Percentiles rank a stretch among this genome's conserved stretches.
Conservation (phyloP, 345 rosid genomes). For the Eucalyptus sp. region DNA sequence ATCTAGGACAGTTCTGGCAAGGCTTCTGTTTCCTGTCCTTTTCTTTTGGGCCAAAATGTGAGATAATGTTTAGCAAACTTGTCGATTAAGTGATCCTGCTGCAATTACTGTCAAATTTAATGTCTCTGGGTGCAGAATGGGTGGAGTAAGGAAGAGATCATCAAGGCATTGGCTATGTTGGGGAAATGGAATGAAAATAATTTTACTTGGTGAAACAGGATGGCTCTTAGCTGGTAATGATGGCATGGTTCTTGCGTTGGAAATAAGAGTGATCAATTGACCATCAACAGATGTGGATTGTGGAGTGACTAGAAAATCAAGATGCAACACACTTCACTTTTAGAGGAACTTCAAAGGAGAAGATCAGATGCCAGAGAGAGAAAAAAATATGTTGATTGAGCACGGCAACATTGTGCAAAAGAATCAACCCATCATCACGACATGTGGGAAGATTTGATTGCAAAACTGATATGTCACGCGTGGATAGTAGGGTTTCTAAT, state of each 20-base stretch:
- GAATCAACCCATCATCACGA: background rate
- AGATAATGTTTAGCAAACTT: background rate
- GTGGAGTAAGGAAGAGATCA: background rate
- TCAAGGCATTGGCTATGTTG: background rate
- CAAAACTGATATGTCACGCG: background rate
- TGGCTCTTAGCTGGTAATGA: background rate
- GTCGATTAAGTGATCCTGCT: background rate
- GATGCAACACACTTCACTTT: background rate
- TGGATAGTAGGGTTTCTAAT: background rate
- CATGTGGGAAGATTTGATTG: background rate
- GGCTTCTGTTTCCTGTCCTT: background rate
- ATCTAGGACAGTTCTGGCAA: background rate
- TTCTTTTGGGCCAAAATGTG: background rate
- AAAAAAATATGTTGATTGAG: background rate
- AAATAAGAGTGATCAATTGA: background rate
- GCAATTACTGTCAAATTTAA: background rate
- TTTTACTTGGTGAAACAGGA: background rate
- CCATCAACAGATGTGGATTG: background rate
- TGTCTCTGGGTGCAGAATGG: background rate
- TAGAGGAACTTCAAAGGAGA: background rate
- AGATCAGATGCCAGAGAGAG: background rate
- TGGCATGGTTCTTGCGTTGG: background rate
- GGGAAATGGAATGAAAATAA: background rate
- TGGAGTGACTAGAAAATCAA: background rate
- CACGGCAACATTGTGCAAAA: background rate